Conservation (phyloP, 2,329 filamentous ascomycete genomes). For the Fonsecaea erecta region DNA sequence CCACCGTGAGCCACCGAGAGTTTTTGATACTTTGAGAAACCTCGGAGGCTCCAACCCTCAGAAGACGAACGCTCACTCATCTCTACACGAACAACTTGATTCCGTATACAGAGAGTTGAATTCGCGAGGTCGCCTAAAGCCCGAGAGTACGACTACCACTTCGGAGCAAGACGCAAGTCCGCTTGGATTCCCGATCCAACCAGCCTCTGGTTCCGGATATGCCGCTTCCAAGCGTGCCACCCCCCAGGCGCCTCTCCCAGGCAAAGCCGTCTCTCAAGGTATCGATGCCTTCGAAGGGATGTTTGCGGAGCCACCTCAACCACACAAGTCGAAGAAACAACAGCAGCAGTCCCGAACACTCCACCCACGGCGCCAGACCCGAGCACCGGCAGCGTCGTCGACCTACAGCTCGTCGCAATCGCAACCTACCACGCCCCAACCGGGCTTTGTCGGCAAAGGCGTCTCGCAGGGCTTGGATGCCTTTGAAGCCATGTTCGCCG, state of each 20-base stretch:
- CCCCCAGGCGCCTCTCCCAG: neutral
- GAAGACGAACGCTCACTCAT: neutral
- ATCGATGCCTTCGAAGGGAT: constrained; percentile 29
- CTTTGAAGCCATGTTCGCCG: constrained; percentile 27
- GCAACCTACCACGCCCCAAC: neutral
- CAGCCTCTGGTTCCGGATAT: neutral
- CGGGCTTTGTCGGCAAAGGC: constrained; percentile 21
- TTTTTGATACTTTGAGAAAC: constrained; percentile 2
- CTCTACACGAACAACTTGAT: neutral
- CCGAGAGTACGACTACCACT: neutral
- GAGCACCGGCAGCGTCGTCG: neutral
- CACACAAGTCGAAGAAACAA: constrained; percentile 9
- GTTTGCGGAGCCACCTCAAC: neutral
- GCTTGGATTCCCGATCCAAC: neutral
- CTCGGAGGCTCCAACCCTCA: neutral
- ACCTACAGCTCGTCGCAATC: neutral
- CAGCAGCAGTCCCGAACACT: neutral
- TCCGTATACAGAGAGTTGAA: neutral
- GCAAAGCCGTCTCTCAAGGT: constrained; percentile 25
- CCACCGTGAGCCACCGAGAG: constrained; percentile 3
- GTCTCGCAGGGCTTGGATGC: constrained; percentile 29
- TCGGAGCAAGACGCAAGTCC: neutral
- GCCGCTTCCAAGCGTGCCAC: neutral
- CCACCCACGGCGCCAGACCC: neutral
- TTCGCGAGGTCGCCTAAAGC: neutral